Base-by-base conservation (phyloP, 345 rosid species). In the Eutrema heterophyllum region DNA sequence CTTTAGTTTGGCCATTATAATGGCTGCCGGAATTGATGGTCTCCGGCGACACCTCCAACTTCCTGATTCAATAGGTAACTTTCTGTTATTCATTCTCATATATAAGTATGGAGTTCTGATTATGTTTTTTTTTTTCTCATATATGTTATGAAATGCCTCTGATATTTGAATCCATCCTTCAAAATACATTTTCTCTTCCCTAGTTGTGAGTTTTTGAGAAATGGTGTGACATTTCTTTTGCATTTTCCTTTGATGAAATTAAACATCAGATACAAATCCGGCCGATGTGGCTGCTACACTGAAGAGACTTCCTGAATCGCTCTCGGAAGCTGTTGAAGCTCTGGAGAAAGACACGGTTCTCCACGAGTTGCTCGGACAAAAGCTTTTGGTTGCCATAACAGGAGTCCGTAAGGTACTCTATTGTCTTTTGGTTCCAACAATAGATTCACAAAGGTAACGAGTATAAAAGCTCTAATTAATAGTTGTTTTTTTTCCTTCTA, bases 21-120 rank as follows among this genome's bases (percentile, higher is more conserved):
- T 84, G 78, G 91, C 97, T 55, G 93, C 93, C 49, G 99, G 99
- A 43, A 87, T 92, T 64, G 97, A 92, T 81, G 99, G 99, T 67
- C 92, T 95, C 40, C 68, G 93, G 26, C 82, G 74, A 73, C 87
- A 86, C 61, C 89, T 89, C 59, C 78, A 18, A 39, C 83, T 95
- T 32, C 99, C 99, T 13, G 85, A 77, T 64, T 93, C 97, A 71
- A 80, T 88, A 64, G 92, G 99, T 95, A 85, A 30, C 3, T 24
- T 6, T 54, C 0, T 44, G 15, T 1, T 53, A 32, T n/a, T 30
- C 59, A 54, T 26, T 64, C 54, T 51, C 15, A 30, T 41, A 11
- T 11, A 61, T 39, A 27, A 6, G 18, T 21, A 53, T 12, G 5
- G 29, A 27, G 36, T 13, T 53, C 9, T 53, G 5, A 29, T 27